Base-by-base conservation (phyloP, 192 early-diverging fungal genomes). In the Funneliformis geosporum region DNA sequence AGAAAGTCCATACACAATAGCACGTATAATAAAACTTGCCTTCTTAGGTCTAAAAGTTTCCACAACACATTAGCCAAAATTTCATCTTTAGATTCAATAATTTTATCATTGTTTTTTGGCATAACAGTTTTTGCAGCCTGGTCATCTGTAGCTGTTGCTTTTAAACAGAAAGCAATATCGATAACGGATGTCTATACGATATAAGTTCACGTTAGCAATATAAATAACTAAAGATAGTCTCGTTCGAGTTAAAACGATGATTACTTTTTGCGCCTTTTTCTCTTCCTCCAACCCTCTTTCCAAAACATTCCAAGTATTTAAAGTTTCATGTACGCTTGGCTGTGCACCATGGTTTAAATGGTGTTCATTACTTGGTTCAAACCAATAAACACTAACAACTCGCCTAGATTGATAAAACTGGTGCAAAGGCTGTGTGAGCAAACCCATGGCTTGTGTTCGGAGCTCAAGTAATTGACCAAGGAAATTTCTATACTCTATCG, bases 391-490 rank as follows among this genome's bases (percentile, higher is more conserved):
- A 27, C 84, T 83, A 42, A 84, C 81, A n/a, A 95, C 86, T 82
- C 90, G 92, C 72, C 93, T 91, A 75, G 87, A 87, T 25, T 86
- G 82, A 77, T 89, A 94, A 78, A 91, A 93, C 18, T 87, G 83
- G 44, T 92, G 88, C 39, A 95, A 72, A 9, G 85, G 84, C n/a
- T 83, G 83, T 25, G 90, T 88, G 47, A 90, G 82, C 78, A 90
- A 69, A 5, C 86, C 84, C 55, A 92, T 83, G 12, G 90, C 89
- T 71, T 86, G 88, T 25, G 87, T 86, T 65, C 89, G 87, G 66
- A 94, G 84, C 28, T 87, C 82, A 77, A 92, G 81, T 70, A 93
- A 81, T 43, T 89, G 87, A 4, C 85, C 85, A 61, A 94, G 83
- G 47, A 94, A 89, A 14, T 83, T 84, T 76, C 82, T 89, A 83